Evolutionary conservation across 1,284 basidiomycete genomes (phyloP), one percentile per base, ranked within the genome.

Genomic region (Cerrena zonata): DNA sequence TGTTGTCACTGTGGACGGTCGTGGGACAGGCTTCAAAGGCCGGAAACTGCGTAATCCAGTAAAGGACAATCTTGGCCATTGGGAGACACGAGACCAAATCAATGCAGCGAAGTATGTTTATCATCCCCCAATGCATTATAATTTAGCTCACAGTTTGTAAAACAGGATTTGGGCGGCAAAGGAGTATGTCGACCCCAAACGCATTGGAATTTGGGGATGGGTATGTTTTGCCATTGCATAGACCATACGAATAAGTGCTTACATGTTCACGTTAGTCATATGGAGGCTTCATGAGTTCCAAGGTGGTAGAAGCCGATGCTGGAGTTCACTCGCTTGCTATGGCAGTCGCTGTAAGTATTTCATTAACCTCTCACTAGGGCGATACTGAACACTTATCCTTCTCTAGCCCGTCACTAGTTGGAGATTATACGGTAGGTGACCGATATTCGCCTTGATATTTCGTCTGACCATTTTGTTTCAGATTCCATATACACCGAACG

Each of bases 121-220:
- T 0, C 30, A 13, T 25, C 4, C 12, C n/a, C 18, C 30, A 41
- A 41, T 41, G 12, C 10, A 21, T 41, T 41, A 10, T 10, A 41
- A 18, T 19, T 21, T 36, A 11, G n/a, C n/a, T 36, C 34, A 36
- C 10, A 36, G 10, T 36, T 54, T 24, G 4, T 36, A 11, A n/a
- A 18, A 5, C 51, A 88, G 85, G 56, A 68, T 80, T 39, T 91
- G 87, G 87, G 86, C 80, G 7, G 75, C 77, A 52, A 91, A 82
- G 70, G 76, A 79, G 48, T 92, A 86, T 61, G 84, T 91, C 2
- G 92, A 94, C 65, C 74, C 82, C 38, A 82, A 78, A 61, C 75
- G 91, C 41, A 89, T 97, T 40, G 95, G 94, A 0, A 85, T 98
- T 34, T 95, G 92, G 91, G 93, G 93, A 43, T 96, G 93, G 92